Evolutionary conservation across 2,329 filamentous ascomycete genomes (phyloP).

Genomic region (Venturia aucupariae): DNA sequence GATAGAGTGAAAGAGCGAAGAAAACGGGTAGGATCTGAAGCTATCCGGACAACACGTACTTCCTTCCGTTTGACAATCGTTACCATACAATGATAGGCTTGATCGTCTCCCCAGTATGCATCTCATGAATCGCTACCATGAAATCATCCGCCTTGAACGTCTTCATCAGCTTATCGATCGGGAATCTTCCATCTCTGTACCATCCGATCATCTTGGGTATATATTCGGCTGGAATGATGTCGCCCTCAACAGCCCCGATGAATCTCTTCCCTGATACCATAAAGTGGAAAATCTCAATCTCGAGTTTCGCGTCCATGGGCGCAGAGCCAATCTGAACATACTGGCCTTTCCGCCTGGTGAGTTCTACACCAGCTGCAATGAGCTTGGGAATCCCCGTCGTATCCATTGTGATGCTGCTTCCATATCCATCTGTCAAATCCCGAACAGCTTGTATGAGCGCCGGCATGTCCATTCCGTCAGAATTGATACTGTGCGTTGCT

Average conservation of each 20-base stretch:
- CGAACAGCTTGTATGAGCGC: slow-evolving; percentile 29
- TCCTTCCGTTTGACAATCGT: too few relatives aligned
- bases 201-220: slow-evolving; percentile 41
- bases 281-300: slow-evolving; percentile 35
- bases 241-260: slow-evolving; percentile 40
- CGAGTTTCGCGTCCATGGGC: slow-evolving; percentile 32
- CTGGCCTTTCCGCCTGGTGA: slow-evolving; percentile 37
- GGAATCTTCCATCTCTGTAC: slow-evolving; percentile 39
- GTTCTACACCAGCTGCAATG: slow-evolving; percentile 34
- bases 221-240: slow-evolving; percentile 32
- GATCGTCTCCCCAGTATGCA: slow-evolving; percentile 31
- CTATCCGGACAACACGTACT: too few relatives aligned
- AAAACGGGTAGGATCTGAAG: too few relatives aligned
- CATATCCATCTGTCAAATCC: slow-evolving; percentile 28
- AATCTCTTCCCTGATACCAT: slow-evolving; percentile 41
- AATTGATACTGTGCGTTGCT: slow-evolving; percentile 27
- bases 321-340: slow-evolving; percentile 43
- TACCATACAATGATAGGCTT: slow-evolving; percentile 36
- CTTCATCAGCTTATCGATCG: slow-evolving; percentile 38
- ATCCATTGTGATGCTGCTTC: slow-evolving; percentile 40
- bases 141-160: slow-evolving; percentile 36
- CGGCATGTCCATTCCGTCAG: slow-evolving; percentile 7
- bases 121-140: slow-evolving; percentile 32
- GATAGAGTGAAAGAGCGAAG: too few relatives aligned
- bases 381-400: slow-evolving; percentile 39